phyloP scores from a whole-genome alignment of 495 filamentous ascomycete species.

The Penicillium pulvis region DNA sequence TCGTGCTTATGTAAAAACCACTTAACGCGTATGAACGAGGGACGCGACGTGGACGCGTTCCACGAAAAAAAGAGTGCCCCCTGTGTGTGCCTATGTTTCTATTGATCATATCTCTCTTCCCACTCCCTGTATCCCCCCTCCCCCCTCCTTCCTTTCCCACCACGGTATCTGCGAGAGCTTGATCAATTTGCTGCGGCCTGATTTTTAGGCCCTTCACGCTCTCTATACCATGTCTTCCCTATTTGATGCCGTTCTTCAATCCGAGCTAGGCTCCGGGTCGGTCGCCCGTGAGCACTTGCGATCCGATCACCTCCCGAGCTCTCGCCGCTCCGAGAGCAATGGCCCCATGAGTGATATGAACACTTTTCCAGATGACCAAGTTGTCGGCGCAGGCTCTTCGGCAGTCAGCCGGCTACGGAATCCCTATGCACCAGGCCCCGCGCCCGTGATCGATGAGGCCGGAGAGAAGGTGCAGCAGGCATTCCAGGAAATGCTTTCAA shows the following conservation, averaged over 20 bases:
- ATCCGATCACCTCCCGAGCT: constrained; percentile 47
- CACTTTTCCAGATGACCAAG: constrained; percentile 61
- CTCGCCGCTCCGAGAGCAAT: constrained; percentile 55
- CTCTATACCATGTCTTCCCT: constrained; percentile 51
- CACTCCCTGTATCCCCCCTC: constrained; percentile 1
- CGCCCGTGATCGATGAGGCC: constrained; percentile 82
- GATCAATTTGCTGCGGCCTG: constrained; percentile 18
- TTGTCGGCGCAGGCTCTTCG: constrained; percentile 55
- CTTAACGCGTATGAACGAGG: constrained; percentile 38
- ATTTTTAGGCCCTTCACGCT: constrained; percentile 24
- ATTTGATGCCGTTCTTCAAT: constrained; percentile 54
- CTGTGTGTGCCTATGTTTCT: constrained; percentile 3
- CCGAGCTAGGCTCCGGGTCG: constrained; percentile 48
- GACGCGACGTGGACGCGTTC: constrained; percentile 40
- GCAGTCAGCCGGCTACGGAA: constrained; percentile 61
- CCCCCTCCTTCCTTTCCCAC: constrained; percentile 4
- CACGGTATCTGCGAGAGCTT: constrained; percentile 18
- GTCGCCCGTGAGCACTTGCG: constrained; percentile 38
- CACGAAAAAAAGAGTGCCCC: constrained; percentile 33
- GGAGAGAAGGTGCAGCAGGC: constrained; percentile 81
- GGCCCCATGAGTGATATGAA: constrained; percentile 57
- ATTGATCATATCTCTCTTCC: background rate
- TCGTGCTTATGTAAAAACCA: constrained; percentile 28
- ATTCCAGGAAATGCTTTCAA: constrained; percentile 88
- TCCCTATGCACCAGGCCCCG: constrained; percentile 65